phyloP scores from a whole-genome alignment of 129 eudicot genomes.

The Smallanthus sonchifolius region DNA sequence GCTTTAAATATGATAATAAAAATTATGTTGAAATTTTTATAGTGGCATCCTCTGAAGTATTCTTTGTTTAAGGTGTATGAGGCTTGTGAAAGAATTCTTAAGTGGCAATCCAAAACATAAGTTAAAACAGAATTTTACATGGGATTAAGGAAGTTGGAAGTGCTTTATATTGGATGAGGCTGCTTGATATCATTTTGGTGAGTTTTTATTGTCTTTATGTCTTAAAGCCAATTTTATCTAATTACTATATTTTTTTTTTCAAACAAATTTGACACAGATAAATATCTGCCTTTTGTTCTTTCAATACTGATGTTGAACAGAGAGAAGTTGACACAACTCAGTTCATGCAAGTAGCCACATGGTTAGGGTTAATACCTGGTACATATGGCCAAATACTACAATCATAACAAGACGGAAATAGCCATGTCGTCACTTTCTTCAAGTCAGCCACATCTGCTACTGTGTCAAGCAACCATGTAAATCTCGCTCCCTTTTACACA shows the following conservation, averaged over 20 bases:
- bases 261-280: not conserved
- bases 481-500: conserved; percentile 70
- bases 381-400: conserved; percentile 80
- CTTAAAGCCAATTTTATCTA: not conserved
- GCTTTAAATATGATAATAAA: not conserved
- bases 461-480: conserved; percentile 49
- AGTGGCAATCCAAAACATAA: conserved; percentile 83
- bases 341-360: conserved; percentile 92
- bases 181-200: conserved; percentile 90
- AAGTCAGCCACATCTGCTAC: conserved; percentile 74
- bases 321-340: conserved; percentile 91
- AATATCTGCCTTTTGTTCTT: conserved; percentile 11
- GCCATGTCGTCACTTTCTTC: conserved; percentile 77
- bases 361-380: conserved; percentile 92
- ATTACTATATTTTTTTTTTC: not conserved
- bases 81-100: conserved; percentile 79
- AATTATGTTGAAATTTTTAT: not conserved
- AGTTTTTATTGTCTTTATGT: conserved; percentile 13
- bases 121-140: conserved; percentile 79
- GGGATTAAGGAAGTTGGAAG: conserved; percentile 97
- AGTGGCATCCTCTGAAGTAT: not conserved
- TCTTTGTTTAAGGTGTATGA: conserved; percentile 58
- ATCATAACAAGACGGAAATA: conserved; percentile 69
- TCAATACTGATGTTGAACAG: conserved; percentile 36
- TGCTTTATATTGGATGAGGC: conserved; percentile 85